A percentile compares a stretch with the other conserved stretches of the same genome.
Evolutionary conservation across 768 basidiomycete genomes (phyloP).

Genomic region (Pulveroboletus sp.): DNA sequence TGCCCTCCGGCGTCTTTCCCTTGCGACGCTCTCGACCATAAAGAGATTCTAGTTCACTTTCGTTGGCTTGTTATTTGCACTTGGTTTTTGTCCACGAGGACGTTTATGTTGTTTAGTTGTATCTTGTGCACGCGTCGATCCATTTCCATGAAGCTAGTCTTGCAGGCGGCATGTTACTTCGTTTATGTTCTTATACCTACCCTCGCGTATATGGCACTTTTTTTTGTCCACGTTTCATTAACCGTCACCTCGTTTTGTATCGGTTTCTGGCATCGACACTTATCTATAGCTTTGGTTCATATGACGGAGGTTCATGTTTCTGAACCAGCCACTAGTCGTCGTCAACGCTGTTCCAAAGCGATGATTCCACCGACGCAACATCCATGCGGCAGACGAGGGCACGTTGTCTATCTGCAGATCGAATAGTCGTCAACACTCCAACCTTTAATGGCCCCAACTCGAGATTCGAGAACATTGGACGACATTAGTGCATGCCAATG

Average conservation of each 20-base stretch:
- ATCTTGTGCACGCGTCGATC: conserved; percentile 3
- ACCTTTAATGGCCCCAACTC: too few relatives aligned
- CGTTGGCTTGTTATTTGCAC: background rate
- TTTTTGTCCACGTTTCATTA: background rate
- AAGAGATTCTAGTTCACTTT: conserved; percentile 16
- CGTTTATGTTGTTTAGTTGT: conserved; percentile 4
- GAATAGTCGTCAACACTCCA: conserved; percentile 1
- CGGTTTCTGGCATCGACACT: background rate
- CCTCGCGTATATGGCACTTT: background rate
- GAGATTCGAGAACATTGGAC: too few relatives aligned
- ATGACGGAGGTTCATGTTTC: background rate
- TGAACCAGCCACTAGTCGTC: background rate
- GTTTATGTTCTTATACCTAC: conserved; percentile 1
- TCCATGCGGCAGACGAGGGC: background rate
- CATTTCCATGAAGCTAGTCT: background rate
- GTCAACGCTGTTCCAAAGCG: conserved; percentile 1
- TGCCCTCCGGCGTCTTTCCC: conserved; percentile 27
- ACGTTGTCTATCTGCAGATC: conserved; percentile 9
- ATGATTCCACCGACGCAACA: background rate
- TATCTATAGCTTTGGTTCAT: background rate
- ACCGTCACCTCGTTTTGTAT: conserved; percentile 17
- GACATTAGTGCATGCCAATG: too few relatives aligned
- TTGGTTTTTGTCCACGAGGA: conserved; percentile 3
- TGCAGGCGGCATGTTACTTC: conserved; percentile 3
- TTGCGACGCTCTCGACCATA: conserved; percentile 29